These are phyloP conservation scores for Phytophthora constricta DNA, from an alignment of 352 stramenopile species.

Conservation along the genomic window DNA sequence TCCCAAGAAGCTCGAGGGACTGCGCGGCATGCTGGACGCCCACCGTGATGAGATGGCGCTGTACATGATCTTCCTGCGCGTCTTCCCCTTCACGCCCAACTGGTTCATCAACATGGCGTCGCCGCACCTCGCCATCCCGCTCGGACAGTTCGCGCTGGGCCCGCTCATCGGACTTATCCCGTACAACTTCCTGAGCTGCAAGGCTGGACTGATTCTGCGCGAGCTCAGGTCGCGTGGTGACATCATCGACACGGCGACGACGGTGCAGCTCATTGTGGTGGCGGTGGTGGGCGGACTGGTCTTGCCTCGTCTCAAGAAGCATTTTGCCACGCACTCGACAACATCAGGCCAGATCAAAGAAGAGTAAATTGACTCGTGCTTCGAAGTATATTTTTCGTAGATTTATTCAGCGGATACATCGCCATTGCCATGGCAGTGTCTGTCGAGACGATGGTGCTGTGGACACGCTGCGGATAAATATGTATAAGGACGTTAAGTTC, in stretches of 20 bases:
- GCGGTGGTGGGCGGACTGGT: constrained; percentile 63
- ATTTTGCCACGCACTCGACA: constrained; percentile 49
- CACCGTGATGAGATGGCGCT: constrained; percentile 79
- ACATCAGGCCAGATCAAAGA: constrained; percentile 30
- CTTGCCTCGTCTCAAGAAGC: constrained; percentile 68
- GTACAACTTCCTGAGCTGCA: constrained; percentile 89
- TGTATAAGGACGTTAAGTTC: constrained; percentile 7
- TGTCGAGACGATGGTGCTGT: background rate
- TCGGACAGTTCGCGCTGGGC: constrained; percentile 66
- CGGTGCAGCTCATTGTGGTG: constrained; percentile 77
- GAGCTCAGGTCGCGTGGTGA: constrained; percentile 72
- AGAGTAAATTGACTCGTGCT: constrained; percentile 28
- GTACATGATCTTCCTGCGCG: constrained; percentile 86
- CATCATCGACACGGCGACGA: constrained; percentile 82
- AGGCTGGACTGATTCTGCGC: constrained; percentile 77
- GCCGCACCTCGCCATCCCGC: constrained; percentile 71
- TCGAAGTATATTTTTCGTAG: constrained; percentile 29
- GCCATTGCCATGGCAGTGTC: background rate
- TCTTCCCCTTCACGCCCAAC: constrained; percentile 87
- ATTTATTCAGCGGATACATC: constrained; percentile 18
- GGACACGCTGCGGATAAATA: constrained; percentile 17
- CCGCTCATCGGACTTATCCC: constrained; percentile 74
- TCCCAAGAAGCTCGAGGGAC: constrained; percentile 47
- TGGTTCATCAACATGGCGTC: constrained; percentile 90
- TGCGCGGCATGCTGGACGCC: constrained; percentile 63